phyloP scores from a whole-genome alignment of 1,284 basidiomycete species.

The Exobasidium cylindrosporum region DNA sequence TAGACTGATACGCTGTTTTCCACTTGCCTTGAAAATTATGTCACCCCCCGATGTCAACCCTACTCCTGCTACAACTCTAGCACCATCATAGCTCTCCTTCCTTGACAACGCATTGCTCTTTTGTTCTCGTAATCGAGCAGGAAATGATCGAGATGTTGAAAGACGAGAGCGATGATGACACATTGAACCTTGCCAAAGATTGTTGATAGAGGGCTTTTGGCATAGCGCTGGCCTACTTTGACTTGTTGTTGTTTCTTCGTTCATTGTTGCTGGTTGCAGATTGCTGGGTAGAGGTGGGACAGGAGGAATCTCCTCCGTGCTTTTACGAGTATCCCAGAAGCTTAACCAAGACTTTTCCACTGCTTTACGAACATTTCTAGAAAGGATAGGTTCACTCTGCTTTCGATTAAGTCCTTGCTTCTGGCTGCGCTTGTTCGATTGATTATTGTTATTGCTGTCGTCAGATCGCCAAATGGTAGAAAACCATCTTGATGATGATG shows the following conservation, averaged over 20 bases:
- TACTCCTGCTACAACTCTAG: conserved; percentile 9
- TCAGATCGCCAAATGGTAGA: background rate
- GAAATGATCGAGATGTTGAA: background rate
- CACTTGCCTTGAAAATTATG: background rate
- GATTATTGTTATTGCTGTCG: background rate
- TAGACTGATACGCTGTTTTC: background rate
- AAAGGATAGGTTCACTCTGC: conserved; percentile 3
- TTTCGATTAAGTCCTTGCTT: background rate
- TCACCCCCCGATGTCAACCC: background rate
- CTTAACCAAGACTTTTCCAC: background rate
- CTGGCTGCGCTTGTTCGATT: background rate
- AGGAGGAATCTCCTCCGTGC: background rate
- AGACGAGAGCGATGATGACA: background rate
- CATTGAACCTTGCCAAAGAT: conserved; percentile 8
- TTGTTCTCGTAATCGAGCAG: background rate
- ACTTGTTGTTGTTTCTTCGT: background rate
- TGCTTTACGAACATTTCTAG: background rate
- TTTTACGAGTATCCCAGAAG: background rate
- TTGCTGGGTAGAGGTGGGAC: background rate
- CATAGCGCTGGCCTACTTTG: background rate
- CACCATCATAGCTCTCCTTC: conserved; percentile 9
- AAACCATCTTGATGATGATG: background rate
- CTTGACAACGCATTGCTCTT: background rate
- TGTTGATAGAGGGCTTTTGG: background rate
- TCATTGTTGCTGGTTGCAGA: background rate